These are phyloP conservation scores for Malus domestica DNA, from an alignment of 306 rosid genomes.

Conservation along the genomic window DNA sequence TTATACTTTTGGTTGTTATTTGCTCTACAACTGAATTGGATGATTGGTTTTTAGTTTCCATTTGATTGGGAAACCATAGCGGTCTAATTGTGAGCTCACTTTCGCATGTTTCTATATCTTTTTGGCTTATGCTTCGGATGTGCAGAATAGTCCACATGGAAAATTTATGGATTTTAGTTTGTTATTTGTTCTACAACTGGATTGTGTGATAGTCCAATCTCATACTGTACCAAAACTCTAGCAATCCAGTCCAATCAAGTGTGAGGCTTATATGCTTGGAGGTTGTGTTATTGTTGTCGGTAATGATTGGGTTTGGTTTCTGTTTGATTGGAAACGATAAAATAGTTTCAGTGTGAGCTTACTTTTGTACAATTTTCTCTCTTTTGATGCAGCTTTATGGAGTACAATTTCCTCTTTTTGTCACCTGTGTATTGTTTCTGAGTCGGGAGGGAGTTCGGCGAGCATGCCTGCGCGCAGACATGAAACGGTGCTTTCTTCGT, in stretches of 20 bases:
- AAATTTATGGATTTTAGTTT: neutral
- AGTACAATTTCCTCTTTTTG: constrained; percentile 86
- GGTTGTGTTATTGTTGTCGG: neutral
- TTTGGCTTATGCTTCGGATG: too few relatives aligned
- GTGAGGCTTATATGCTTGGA: neutral
- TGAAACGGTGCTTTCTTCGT: constrained; percentile 43
- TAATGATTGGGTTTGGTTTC: neutral
- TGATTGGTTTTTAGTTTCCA: too few relatives aligned
- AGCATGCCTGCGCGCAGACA: constrained; percentile 80
- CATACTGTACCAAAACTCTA: neutral
- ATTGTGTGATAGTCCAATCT: neutral
- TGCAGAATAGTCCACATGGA: neutral
- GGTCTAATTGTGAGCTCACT: too few relatives aligned
- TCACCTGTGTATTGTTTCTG: constrained; percentile 82
- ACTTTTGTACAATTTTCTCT: neutral
- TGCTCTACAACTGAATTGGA: too few relatives aligned
- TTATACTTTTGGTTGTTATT: too few relatives aligned
- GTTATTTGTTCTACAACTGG: neutral
- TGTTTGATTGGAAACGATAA: neutral
- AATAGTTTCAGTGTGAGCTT: neutral
- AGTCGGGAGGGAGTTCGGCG: constrained; percentile 97
- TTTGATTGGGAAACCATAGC: too few relatives aligned
- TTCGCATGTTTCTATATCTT: too few relatives aligned
- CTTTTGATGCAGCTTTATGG: constrained; percentile 60
- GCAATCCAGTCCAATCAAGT: neutral